Percentiles rank a stretch among this genome's conserved stretches.
Evolutionary conservation across 2,329 filamentous ascomycete genomes (phyloP).

Genomic region (Verticillium zaregamsianum): DNA sequence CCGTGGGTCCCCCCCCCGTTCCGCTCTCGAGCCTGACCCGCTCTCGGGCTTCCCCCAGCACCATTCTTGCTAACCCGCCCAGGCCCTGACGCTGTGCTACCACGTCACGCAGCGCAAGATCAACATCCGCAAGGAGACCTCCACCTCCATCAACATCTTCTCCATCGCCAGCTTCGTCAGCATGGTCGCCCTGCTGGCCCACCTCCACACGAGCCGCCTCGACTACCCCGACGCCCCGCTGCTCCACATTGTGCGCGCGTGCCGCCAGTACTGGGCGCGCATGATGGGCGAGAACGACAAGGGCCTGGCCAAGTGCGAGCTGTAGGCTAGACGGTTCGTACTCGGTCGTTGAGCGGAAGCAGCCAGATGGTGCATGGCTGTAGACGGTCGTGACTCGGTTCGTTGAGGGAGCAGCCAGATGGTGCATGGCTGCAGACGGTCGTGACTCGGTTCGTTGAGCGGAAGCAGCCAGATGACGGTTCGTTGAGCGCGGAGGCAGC

Average conservation of each 20-base stretch:
- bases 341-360: too few relatives aligned
- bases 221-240: constrained; percentile 59
- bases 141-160: constrained; percentile 72
- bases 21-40: neutral
- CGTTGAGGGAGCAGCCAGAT: too few relatives aligned
- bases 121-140: constrained; percentile 75
- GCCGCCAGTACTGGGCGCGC: neutral
- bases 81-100: constrained; percentile 71
- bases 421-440: too few relatives aligned
- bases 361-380: too few relatives aligned
- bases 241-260: constrained; percentile 21
- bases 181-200: constrained; percentile 64
- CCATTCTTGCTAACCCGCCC: constrained; percentile 1
- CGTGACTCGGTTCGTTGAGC: too few relatives aligned
- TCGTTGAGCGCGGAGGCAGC: too few relatives aligned
- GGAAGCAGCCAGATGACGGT: too few relatives aligned
- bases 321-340: too few relatives aligned
- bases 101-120: constrained; percentile 75
- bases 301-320: neutral
- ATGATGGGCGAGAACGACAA: neutral
- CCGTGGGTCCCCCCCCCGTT: constrained; percentile 39
- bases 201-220: constrained; percentile 59
- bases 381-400: too few relatives aligned
- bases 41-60: neutral
- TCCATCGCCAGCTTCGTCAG: constrained; percentile 73